Evolutionary conservation across 2,329 filamentous ascomycete genomes (phyloP), one percentile per base, ranked within the genome.

Genomic region (Trichocomaceae sp.): DNA sequence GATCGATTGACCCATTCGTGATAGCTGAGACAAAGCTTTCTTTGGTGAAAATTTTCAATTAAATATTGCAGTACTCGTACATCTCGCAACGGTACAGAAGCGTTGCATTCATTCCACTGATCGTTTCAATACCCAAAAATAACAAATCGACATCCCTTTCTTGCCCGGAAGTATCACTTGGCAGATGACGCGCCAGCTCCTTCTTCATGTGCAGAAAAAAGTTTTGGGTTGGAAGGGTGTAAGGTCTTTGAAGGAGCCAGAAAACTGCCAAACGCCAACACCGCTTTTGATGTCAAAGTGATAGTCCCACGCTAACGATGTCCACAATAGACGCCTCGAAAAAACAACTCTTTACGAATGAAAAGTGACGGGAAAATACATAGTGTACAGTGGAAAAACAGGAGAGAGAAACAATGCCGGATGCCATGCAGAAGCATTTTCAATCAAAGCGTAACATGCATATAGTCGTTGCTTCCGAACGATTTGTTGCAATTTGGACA

Each of bases 401-500:
- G 23, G 67, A 63, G 50, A 51, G 58, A 57, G n/a, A 59, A 58
- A 55, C 52, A 54, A 22, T 19, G 39, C 47, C 26, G 17, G 47
- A 46, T 26, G 31, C 31, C 13, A 31, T 47, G 47, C 54, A 50
- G 39, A 15, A 23, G n/a, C 39, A 42, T 42, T 8, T 4, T 49
- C 54, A 48, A 61, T 71, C 65, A 75, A 50, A 78, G 69, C 50
- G 75, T 77, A 60, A 78, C 73, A 57, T 74, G 74, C 89, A 96
- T 95, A 58, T 90, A 84, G 69, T 99, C 93, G 72, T 87, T 87
- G 69, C 84, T 87, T 65, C 95, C 92, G 69, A 99, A 99, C 3
- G 89, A 84, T 72, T 87, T 88, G 64, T 87, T 90, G 77, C 95
- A 99, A 63, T 89, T 92, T 2, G 93, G 93, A 66, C 93, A 99